Conservation (phyloP, 2,329 filamentous ascomycete genomes). For the Colletotrichum musae region DNA sequence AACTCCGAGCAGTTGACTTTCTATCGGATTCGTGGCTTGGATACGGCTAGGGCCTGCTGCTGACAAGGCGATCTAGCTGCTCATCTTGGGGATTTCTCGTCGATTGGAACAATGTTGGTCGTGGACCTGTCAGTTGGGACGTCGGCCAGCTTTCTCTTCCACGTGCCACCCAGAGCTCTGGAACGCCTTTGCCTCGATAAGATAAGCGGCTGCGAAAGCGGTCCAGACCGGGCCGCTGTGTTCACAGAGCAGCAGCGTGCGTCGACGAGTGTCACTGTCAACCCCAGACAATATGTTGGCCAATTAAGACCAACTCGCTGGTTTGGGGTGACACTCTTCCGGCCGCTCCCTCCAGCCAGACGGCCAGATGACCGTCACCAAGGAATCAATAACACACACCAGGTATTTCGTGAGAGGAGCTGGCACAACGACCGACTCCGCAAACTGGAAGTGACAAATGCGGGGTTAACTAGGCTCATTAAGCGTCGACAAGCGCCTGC, state of each 20-base stretch:
- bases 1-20: too few species aligned
- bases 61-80: too few species aligned
- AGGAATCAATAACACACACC: too few species aligned
- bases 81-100: not conserved
- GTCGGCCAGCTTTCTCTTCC: not conserved
- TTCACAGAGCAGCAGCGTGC: not conserved
- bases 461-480: too few species aligned
- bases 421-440: too few species aligned
- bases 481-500: too few species aligned
- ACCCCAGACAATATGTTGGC: conserved; percentile 6
- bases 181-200: conserved; percentile 20
- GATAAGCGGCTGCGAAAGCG: conserved; percentile 5
- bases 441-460: too few species aligned
- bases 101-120: not conserved
- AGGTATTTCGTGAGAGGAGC: too few species aligned
- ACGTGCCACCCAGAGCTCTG: conserved; percentile 12
- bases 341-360: not conserved
- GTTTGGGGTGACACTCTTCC: conserved; percentile 10
- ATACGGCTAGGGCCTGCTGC: too few species aligned
- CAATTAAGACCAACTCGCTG: conserved; percentile 7
- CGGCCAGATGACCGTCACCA: not conserved
- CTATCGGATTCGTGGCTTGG: too few species aligned
- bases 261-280: not conserved
- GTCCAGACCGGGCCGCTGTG: conserved; percentile 8
- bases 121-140: not conserved